phyloP scores from a whole-genome alignment of 495 filamentous ascomycete species.

The Penicillium bialowiezense region DNA sequence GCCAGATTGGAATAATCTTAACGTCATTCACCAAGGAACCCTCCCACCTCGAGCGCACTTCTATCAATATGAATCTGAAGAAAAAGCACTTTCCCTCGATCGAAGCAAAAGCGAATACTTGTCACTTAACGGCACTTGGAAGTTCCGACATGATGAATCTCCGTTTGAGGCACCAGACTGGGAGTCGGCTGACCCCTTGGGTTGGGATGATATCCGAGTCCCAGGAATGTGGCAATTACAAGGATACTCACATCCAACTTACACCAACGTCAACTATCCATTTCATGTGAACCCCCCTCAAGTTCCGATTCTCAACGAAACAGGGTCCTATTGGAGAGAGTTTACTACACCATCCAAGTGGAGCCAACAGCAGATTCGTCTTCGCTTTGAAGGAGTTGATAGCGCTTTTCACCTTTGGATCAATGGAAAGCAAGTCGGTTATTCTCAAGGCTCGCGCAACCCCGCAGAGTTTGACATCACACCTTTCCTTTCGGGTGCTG shows the following conservation, averaged over 20 bases:
- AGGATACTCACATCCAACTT: conserved; percentile 57
- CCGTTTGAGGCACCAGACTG: conserved; percentile 48
- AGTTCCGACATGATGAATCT: conserved; percentile 51
- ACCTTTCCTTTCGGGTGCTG: conserved; percentile 29
- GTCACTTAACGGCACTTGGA: conserved; percentile 55
- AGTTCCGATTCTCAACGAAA: conserved; percentile 52
- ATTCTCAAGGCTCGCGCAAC: conserved; percentile 64
- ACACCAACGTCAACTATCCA: conserved; percentile 59
- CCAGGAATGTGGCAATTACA: conserved; percentile 69
- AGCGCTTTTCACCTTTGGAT: conserved; percentile 65
- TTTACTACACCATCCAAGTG: conserved; percentile 43
- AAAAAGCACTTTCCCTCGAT: conserved; percentile 3
- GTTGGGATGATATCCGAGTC: conserved; percentile 52
- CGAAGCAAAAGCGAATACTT: conserved; percentile 11
- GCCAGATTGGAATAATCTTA: conserved; percentile 60
- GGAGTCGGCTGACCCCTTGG: conserved; percentile 20
- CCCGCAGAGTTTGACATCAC: conserved; percentile 63
- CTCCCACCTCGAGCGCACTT: conserved; percentile 58
- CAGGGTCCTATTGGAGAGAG: conserved; percentile 51
- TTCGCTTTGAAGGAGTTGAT: conserved; percentile 66
- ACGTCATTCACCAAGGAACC: conserved; percentile 58
- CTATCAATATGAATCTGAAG: conserved; percentile 36
- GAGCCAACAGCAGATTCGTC: conserved; percentile 40
- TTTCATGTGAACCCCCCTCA: conserved; percentile 56
- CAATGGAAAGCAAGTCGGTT: conserved; percentile 57